These are phyloP conservation scores for Talaromyces verruculosus DNA, from an alignment of 2,329 filamentous ascomycete species.

Conservation along the genomic window DNA sequence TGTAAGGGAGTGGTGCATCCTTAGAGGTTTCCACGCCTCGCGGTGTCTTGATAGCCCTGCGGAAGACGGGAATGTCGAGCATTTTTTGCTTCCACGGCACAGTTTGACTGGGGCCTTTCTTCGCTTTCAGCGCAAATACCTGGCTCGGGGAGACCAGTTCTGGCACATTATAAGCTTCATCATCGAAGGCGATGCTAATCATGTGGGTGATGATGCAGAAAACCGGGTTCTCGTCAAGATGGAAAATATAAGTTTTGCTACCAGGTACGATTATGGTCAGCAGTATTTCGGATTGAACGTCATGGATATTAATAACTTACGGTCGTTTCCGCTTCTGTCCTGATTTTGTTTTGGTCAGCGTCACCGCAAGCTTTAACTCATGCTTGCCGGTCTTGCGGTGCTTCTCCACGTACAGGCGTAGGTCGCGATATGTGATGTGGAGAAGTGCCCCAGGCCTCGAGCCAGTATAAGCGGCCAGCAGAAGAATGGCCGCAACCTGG, in stretches of 20 bases:
- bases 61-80: slow-evolving; percentile 6
- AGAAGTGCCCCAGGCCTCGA: slow-evolving; percentile 18
- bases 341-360: slow-evolving; percentile 20
- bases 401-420: slow-evolving; percentile 21
- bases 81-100: not conserved
- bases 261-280: not conserved
- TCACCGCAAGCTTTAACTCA: slow-evolving; percentile 15
- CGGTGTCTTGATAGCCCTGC: not conserved
- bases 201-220: slow-evolving; percentile 23
- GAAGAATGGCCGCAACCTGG: slow-evolving; percentile 19
- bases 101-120: not conserved
- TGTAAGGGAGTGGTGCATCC: not conserved
- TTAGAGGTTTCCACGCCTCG: not conserved
- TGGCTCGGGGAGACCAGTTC: too few species aligned
- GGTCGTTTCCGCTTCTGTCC: slow-evolving; percentile 20
- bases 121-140: not conserved
- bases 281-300: not conserved
- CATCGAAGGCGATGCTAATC: slow-evolving; percentile 18
- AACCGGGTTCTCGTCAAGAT: slow-evolving; percentile 20
- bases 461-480: slow-evolving; percentile 19
- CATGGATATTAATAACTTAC: slow-evolving; percentile 14
- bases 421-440: slow-evolving; percentile 19
- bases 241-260: not conserved
- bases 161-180: slow-evolving; percentile 17
- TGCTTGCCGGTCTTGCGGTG: slow-evolving; percentile 19